A percentile compares a stretch with the other conserved stretches of the same genome.
These are phyloP conservation scores for Mycena polygramma DNA, from an alignment of 768 basidiomycete genomes.

Conservation along the genomic window DNA sequence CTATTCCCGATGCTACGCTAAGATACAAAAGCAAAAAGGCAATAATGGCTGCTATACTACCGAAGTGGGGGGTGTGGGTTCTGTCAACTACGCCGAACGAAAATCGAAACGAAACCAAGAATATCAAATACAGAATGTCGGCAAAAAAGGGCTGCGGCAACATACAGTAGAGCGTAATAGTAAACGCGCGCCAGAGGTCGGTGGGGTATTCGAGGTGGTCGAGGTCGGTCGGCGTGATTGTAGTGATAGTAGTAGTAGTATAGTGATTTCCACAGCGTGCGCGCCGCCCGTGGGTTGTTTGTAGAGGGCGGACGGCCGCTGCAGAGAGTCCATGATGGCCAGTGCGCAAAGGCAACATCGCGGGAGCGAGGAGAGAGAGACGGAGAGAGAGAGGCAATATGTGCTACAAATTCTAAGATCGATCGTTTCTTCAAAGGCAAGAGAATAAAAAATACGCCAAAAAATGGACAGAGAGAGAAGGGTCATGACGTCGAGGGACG, in stretches of 20 bases:
- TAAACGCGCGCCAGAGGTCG: conserved; percentile 21
- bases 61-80: no score
- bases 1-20: conserved; percentile 34
- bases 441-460: conserved; percentile 37
- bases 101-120: conserved; percentile 29
- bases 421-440: conserved; percentile 34
- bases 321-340: conserved; percentile 19
- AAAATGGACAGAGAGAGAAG: conserved; percentile 33
- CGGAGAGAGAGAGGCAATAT: conserved; percentile 31
- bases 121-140: conserved; percentile 36
- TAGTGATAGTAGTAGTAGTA: conserved; percentile 21
- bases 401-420: conserved; percentile 37
- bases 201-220: conserved; percentile 29
- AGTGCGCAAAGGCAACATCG: conserved; percentile 27
- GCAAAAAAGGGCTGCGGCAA: conserved; percentile 25
- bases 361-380: conserved; percentile 27
- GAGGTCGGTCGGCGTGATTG: conserved; percentile 34
- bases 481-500: conserved; percentile 16
- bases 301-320: background rate
- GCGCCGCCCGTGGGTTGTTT: no score
- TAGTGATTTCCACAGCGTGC: conserved; percentile 12
- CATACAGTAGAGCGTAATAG: conserved; percentile 17
- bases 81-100: conserved; percentile 12
- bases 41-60: conserved; percentile 20
- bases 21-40: conserved; percentile 35